Base-by-base conservation (phyloP, 805 yeast genomes). In the Lipomyces japonicus region DNA sequence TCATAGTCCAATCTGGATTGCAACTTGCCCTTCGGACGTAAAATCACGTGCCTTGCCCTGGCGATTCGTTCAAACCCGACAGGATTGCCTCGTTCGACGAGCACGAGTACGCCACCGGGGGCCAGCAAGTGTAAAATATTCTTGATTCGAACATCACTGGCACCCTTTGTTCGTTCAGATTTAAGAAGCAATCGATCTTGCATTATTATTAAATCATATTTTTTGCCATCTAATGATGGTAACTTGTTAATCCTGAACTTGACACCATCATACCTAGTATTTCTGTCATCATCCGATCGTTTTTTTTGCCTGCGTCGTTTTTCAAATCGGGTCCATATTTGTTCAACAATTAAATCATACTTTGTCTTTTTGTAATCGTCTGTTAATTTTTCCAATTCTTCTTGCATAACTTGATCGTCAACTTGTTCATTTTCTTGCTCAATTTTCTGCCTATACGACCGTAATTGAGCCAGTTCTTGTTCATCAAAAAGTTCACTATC, bases 71-170 rank as follows among this genome's bases (percentile, higher is more conserved):
- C 98, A 63, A 87, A 87, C 0, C 97, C 97, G 28, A 81, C 63
- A 0, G 97, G 87, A 48, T 84, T 86, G 2, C 98, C 98, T 55
- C 96, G 74, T 68, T 93, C 97, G 2, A 90, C 69, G 1, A 93
- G 65, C 1, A 89, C 82, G 10, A 91, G 67, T 51, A 82, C 81
- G 0, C 97, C 98, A 9, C 79, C 78, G 0, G 96, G 96, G 14
- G 79, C 76, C 40, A 90, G 68, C 16, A 85, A 68, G 16, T 74
- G 71, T 22, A 89, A 70, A 30, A 84, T 71, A 51, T 74, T 72
- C 54, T 82, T 80, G 7, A 87, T 61, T 45, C 76, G 81, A 21
- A 74, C 73, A 65, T 89, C 97, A 3, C 87, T 82, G 56, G 86
- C 84, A 18, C 74, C 72, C 0, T 95, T 93, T 60, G 84, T 86